phyloP scores from a whole-genome alignment of 2,329 filamentous ascomycete species.

The Ophiostoma fasciatum region DNA sequence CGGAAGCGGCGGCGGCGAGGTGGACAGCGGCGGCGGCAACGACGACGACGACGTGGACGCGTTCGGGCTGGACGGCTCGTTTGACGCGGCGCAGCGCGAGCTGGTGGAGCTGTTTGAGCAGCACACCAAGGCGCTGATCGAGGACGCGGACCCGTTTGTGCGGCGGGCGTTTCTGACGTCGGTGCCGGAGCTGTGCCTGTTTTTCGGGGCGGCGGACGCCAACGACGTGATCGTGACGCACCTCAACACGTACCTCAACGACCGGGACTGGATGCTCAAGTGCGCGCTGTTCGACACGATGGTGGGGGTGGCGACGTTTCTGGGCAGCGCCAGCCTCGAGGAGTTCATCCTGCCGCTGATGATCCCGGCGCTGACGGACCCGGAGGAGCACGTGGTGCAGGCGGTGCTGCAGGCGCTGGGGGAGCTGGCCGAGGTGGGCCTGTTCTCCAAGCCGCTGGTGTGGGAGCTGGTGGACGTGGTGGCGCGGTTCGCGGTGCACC shows the following conservation, averaged over 20 bases:
- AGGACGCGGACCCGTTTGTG: conserved; percentile 73
- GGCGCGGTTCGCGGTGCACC: conserved; percentile 78
- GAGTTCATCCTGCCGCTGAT: conserved; percentile 93
- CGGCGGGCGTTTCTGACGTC: conserved; percentile 83
- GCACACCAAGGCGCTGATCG: conserved; percentile 80
- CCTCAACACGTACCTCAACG: conserved; percentile 92
- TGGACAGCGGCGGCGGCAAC: neutral
- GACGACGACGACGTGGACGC: neutral
- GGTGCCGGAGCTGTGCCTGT: conserved; percentile 82
- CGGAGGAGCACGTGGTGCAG: conserved; percentile 88
- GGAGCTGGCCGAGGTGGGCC: conserved; percentile 72
- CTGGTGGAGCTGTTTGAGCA: conserved; percentile 71
- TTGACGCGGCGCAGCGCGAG: conserved; percentile 73
- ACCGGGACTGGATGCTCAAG: conserved; percentile 90
- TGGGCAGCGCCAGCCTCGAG: conserved; percentile 78
- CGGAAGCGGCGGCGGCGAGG: conserved; percentile 32
- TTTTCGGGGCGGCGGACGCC: conserved; percentile 81
- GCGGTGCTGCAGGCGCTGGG: conserved; percentile 78
- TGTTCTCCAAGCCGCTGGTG: conserved; percentile 69
- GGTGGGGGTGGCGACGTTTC: conserved; percentile 79
- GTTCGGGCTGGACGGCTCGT: conserved; percentile 54
- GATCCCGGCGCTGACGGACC: conserved; percentile 84
- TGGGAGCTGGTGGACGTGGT: conserved; percentile 82
- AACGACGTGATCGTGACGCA: conserved; percentile 96
- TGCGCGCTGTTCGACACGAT: conserved; percentile 95